Evolutionary conservation across 805 yeast genomes (phyloP).

Genomic region (Candida peoriensis): DNA sequence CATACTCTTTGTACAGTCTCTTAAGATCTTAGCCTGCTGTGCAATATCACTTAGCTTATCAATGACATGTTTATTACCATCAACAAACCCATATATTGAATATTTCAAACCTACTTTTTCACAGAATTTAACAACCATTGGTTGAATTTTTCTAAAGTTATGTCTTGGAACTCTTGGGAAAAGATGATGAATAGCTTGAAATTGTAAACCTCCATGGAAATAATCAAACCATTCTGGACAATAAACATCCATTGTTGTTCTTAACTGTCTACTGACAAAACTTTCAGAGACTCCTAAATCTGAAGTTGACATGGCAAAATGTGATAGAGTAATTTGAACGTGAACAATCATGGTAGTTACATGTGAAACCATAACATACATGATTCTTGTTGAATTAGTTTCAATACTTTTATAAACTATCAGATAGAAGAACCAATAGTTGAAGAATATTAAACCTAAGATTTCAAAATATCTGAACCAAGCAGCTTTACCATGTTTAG

Average conservation of each 20-base stretch:
- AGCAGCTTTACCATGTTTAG: slow-evolving; percentile 75
- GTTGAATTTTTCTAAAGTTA: slow-evolving; percentile 73
- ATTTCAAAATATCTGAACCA: slow-evolving; percentile 82
- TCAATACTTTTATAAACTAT: slow-evolving; percentile 48
- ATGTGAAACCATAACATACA: slow-evolving; percentile 68
- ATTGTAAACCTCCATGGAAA: slow-evolving; percentile 88
- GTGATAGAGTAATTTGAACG: slow-evolving; percentile 85
- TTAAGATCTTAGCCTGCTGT: slow-evolving; percentile 69
- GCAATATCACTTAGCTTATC: slow-evolving; percentile 68
- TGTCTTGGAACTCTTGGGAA: slow-evolving; percentile 89
- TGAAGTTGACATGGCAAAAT: slow-evolving; percentile 90
- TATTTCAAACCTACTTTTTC: slow-evolving; percentile 70
- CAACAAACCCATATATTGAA: slow-evolving; percentile 77
- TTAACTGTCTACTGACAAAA: slow-evolving; percentile 70
- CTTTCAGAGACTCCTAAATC: slow-evolving; percentile 79
- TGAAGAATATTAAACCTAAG: slow-evolving; percentile 61
- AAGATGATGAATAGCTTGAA: slow-evolving; percentile 86
- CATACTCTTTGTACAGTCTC: slow-evolving; percentile 66
- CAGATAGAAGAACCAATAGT: slow-evolving; percentile 77
- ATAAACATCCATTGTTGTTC: slow-evolving; percentile 94
- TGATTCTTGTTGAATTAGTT: slow-evolving; percentile 47
- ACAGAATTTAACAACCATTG: slow-evolving; percentile 68
- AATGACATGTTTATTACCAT: slow-evolving; percentile 72
- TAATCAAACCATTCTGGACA: slow-evolving; percentile 92
- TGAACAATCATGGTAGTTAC: slow-evolving; percentile 87